Percentiles rank a stretch among this genome's conserved stretches.
These are phyloP conservation scores for Coccinonectria pachysandricola DNA, from an alignment of 2,329 filamentous ascomycete species.

Conservation along the genomic window DNA sequence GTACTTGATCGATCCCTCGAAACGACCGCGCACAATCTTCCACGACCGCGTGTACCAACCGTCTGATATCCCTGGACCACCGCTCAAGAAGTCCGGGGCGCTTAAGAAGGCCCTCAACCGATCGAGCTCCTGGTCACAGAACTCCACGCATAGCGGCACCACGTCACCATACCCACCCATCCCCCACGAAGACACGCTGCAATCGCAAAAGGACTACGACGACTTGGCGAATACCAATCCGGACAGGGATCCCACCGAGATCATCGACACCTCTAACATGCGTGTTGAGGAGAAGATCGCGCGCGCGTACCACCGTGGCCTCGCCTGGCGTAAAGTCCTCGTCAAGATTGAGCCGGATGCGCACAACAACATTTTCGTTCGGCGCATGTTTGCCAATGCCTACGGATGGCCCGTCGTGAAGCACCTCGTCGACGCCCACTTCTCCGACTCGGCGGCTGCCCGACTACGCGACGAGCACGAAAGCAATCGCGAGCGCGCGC, in stretches of 20 bases:
- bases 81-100: constrained; percentile 45
- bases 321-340: constrained; percentile 94
- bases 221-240: constrained; percentile 38
- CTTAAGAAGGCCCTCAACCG: constrained; percentile 24
- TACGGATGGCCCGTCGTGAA: constrained; percentile 97
- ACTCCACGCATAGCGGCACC: constrained; percentile 14
- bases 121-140: constrained; percentile 13
- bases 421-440: constrained; percentile 90
- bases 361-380: constrained; percentile 96
- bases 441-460: constrained; percentile 58
- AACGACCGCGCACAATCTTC: constrained; percentile 81
- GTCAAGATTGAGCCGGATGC: constrained; percentile 93
- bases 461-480: constrained; percentile 59
- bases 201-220: constrained; percentile 41
- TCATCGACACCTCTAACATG: constrained; percentile 56
- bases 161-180: constrained; percentile 26
- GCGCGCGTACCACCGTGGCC: constrained; percentile 79
- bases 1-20: constrained; percentile 75
- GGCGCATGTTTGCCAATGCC: constrained; percentile 92
- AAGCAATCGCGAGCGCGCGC: constrained; percentile 57
- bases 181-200: constrained; percentile 32
- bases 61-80: constrained; percentile 78
- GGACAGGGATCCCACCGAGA: constrained; percentile 27
- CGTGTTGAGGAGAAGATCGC: constrained; percentile 97
- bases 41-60: constrained; percentile 95